These are phyloP conservation scores for Linum tenue DNA, from an alignment of 345 rosid species.

Conservation along the genomic window DNA sequence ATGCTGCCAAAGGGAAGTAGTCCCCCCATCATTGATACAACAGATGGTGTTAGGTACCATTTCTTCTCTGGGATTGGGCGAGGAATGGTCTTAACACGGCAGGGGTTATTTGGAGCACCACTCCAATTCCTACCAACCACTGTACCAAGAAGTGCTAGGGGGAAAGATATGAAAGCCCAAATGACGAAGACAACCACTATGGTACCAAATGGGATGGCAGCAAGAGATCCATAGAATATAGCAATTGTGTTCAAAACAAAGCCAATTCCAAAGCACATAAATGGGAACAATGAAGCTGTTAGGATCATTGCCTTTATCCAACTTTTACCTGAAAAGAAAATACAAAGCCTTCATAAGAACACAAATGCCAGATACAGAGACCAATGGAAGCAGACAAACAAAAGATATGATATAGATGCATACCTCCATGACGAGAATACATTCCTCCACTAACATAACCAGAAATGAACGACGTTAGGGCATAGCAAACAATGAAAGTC, in stretches of 20 bases:
- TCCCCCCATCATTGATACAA: slow-evolving; percentile 92
- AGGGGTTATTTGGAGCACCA: slow-evolving; percentile 91
- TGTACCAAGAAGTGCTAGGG: slow-evolving; percentile 88
- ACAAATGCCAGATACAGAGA: neutral
- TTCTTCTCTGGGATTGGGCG: slow-evolving; percentile 95
- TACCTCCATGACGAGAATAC: slow-evolving; percentile 98
- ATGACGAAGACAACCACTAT: slow-evolving; percentile 84
- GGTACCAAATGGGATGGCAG: slow-evolving; percentile 95
- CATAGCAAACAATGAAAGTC: slow-evolving; percentile 90
- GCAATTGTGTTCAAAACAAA: slow-evolving; percentile 78
- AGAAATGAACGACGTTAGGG: slow-evolving; percentile 93
- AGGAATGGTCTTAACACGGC: slow-evolving; percentile 94
- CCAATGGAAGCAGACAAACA: neutral
- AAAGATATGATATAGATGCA: slow-evolving; percentile 16
- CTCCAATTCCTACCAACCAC: slow-evolving; percentile 92
- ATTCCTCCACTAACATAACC: slow-evolving; percentile 99
- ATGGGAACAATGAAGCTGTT: slow-evolving; percentile 87
- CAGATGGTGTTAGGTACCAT: slow-evolving; percentile 89
- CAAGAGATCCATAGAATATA: slow-evolving; percentile 85
- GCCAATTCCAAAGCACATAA: slow-evolving; percentile 87
- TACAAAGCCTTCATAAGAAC: slow-evolving; percentile 5
- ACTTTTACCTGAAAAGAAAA: slow-evolving; percentile 52
- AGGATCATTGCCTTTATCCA: slow-evolving; percentile 97
- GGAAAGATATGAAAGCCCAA: slow-evolving; percentile 94
- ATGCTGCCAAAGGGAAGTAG: slow-evolving; percentile 90